phyloP scores from a whole-genome alignment of 345 rosid species.

The Hirschfeldia incana region DNA sequence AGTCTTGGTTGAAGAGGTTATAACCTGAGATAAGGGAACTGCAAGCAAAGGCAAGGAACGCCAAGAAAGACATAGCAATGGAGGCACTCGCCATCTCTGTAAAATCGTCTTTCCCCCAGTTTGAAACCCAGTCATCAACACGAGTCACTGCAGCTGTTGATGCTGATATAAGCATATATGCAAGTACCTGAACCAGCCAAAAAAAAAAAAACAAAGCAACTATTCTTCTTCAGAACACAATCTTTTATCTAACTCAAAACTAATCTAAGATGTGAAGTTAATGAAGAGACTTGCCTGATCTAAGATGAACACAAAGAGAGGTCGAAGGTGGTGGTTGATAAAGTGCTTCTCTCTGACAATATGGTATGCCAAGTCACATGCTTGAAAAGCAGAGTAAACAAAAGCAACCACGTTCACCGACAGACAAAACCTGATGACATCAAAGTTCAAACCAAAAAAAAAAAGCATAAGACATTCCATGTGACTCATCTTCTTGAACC shows the following conservation, averaged over 20 bases:
- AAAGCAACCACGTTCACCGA: slow-evolving; percentile 81
- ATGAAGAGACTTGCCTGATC: slow-evolving; percentile 74
- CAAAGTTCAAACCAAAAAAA: background rate
- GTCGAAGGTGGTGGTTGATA: slow-evolving; percentile 56
- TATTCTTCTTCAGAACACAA: background rate
- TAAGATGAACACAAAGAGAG: slow-evolving; percentile 67
- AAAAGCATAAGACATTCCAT: background rate
- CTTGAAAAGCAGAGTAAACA: slow-evolving; percentile 74
- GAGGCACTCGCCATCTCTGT: slow-evolving; percentile 97
- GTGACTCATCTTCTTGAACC: background rate
- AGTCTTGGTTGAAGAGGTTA: slow-evolving; percentile 50
- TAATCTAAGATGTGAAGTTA: background rate
- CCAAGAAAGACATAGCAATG: slow-evolving; percentile 77
- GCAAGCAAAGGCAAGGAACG: slow-evolving; percentile 71
- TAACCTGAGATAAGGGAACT: slow-evolving; percentile 83
- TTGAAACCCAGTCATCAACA: slow-evolving; percentile 86
- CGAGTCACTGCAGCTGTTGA: slow-evolving; percentile 92
- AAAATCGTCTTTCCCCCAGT: slow-evolving; percentile 97
- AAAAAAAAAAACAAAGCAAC: background rate
- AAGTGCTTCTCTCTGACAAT: slow-evolving; percentile 57
- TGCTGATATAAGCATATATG: slow-evolving; percentile 83
- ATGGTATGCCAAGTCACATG: slow-evolving; percentile 62
- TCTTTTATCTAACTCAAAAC: background rate
- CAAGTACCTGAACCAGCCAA: slow-evolving; percentile 58
- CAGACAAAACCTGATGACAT: slow-evolving; percentile 66